A percentile compares a stretch with the other conserved stretches of the same genome.
phyloP scores from a whole-genome alignment of 345 rosid species.

The Bruguiera sexangula region DNA sequence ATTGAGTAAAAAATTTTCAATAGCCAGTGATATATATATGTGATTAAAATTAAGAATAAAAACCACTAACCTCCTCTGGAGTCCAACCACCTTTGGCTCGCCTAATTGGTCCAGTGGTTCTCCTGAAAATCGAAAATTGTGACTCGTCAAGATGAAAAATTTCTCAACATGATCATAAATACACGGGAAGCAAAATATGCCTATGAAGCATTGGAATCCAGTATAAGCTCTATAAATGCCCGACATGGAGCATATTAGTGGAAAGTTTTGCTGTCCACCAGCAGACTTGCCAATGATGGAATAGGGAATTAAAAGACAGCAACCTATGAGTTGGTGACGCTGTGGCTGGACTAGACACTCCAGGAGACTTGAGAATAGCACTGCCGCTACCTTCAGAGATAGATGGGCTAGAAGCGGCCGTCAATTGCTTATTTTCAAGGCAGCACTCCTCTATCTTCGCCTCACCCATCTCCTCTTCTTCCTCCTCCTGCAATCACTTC shows the following conservation, averaged over 20 bases:
- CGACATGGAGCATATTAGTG: background rate
- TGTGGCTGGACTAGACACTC: slow-evolving; percentile 60
- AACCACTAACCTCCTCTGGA: slow-evolving; percentile 66
- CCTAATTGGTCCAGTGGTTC: slow-evolving; percentile 94
- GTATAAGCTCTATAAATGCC: background rate
- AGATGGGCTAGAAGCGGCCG: slow-evolving; percentile 71
- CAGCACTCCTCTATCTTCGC: slow-evolving; percentile 59
- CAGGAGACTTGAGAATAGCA: slow-evolving; percentile 68
- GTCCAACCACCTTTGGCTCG: slow-evolving; percentile 99
- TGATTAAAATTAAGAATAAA: background rate
- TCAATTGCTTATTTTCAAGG: slow-evolving; percentile 80
- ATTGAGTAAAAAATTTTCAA: background rate
- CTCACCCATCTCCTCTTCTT: slow-evolving; percentile 41
- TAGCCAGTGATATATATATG: background rate
- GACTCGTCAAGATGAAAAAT: slow-evolving; percentile 9
- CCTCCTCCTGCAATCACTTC: slow-evolving; percentile 40
- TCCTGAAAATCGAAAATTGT: slow-evolving; percentile 46
- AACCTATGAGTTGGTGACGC: slow-evolving; percentile 67
- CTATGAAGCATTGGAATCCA: background rate
- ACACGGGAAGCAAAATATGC: background rate
- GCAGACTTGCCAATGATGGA: background rate
- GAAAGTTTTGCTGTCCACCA: background rate
- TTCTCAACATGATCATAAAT: background rate
- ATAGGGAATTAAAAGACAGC: slow-evolving; percentile 1
- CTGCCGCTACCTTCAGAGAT: slow-evolving; percentile 74